Conservation (phyloP, 257 asterid genomes). For the Oldenlandia corymbosa region DNA sequence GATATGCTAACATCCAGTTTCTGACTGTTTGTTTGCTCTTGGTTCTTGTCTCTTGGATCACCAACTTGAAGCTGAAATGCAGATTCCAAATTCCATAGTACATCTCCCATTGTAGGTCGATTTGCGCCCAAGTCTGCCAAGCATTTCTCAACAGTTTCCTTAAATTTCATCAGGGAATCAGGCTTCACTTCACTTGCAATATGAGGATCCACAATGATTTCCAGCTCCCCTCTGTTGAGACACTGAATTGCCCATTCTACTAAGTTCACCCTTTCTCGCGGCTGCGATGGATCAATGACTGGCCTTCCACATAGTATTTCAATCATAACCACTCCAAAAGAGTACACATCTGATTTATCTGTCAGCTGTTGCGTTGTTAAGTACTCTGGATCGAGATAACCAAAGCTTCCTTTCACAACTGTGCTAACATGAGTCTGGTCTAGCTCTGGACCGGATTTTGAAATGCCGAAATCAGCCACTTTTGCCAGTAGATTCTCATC, state of each 20-base stretch:
- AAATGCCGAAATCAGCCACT: conserved; percentile 44
- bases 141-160: conserved; percentile 34
- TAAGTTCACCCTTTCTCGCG: conserved; percentile 29
- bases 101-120: conserved; percentile 41
- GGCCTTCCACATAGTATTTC: conserved; percentile 41
- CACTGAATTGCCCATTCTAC: conserved; percentile 31
- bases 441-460: conserved; percentile 36
- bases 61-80: conserved; percentile 28
- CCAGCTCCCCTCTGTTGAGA: conserved; percentile 15
- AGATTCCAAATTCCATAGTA: conserved; percentile 40
- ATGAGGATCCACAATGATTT: conserved; percentile 23
- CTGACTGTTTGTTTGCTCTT: background rate
- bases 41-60: conserved; percentile 4
- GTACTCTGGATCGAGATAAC: conserved; percentile 42
- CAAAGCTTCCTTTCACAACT: conserved; percentile 41
- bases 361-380: conserved; percentile 34
- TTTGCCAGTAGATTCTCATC: conserved; percentile 38
- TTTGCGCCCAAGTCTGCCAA: conserved; percentile 31
- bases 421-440: conserved; percentile 44
- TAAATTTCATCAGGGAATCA: conserved; percentile 28
- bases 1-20: conserved; percentile 1
- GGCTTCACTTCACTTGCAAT: conserved; percentile 19
- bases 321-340: conserved; percentile 40
- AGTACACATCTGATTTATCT: conserved; percentile 41
- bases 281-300: conserved; percentile 32